Conservation (phyloP, 2,329 filamentous ascomycete species). For the Xylaria multiplex region DNA sequence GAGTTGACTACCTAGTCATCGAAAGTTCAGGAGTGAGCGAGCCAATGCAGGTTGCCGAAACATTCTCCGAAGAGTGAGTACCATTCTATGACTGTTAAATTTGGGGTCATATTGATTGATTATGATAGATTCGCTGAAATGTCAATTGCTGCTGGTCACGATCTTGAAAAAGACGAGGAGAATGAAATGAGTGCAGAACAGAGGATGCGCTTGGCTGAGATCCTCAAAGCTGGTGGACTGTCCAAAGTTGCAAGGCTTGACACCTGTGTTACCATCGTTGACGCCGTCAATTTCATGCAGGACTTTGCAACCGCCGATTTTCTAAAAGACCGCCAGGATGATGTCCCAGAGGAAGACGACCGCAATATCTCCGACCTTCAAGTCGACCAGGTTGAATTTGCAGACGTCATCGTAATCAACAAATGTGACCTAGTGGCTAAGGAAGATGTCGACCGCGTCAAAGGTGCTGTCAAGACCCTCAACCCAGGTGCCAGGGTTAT, state of each 20-base stretch:
- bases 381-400: conserved; percentile 82
- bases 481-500: conserved; percentile 75
- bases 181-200: conserved; percentile 42
- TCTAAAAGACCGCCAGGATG: conserved; percentile 68
- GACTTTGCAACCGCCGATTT: conserved; percentile 78
- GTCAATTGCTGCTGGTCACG: conserved; percentile 44
- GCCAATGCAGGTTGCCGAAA: conserved; percentile 39
- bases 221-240: conserved; percentile 65
- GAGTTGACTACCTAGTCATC: conserved; percentile 65
- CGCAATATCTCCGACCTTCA: conserved; percentile 79
- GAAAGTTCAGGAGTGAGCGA: conserved; percentile 39
- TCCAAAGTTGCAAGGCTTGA: conserved; percentile 74
- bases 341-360: conserved; percentile 74
- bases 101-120: conserved; percentile 60
- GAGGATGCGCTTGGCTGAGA: conserved; percentile 41
- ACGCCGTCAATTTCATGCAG: conserved; percentile 76
- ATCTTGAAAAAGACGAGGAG: conserved; percentile 44
- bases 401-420: conserved; percentile 77
- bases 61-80: conserved; percentile 53
- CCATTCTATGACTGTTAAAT: conserved; percentile 74
- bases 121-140: conserved; percentile 45
- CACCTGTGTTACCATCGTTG: conserved; percentile 77
- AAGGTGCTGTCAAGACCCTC: conserved; percentile 66
- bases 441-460: conserved; percentile 56
- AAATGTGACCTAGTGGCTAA: conserved; percentile 70